Evolutionary conservation across 805 yeast species (phyloP).

Genomic region (Pachysolen tannophilus): DNA sequence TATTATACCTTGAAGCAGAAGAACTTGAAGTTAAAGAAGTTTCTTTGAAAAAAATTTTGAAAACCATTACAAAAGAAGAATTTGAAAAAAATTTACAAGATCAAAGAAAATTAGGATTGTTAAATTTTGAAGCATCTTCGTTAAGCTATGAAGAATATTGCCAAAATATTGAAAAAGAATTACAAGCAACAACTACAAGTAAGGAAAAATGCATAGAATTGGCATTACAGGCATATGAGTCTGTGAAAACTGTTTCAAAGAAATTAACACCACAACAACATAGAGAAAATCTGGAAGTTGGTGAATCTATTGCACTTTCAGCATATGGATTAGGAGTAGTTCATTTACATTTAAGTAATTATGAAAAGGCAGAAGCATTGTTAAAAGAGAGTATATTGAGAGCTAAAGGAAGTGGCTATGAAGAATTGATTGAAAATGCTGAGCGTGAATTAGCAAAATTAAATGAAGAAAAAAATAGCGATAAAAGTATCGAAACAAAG

Average conservation of each 20-base stretch:
- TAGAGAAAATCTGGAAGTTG: constrained; percentile 21
- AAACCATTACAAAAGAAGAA: constrained; percentile 25
- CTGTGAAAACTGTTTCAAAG: no score
- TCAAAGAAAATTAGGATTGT: no score
- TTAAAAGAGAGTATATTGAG: constrained; percentile 64
- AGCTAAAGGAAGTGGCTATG: constrained; percentile 59
- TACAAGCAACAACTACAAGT: no score
- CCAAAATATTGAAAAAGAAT: no score
- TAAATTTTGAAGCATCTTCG: no score
- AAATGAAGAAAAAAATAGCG: constrained; percentile 16
- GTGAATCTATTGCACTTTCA: constrained; percentile 70
- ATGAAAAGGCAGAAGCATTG: constrained; percentile 48
- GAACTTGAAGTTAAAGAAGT: constrained; percentile 44
- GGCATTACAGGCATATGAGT: no score
- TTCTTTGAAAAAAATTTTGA: constrained; percentile 19
- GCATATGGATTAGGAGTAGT: constrained; percentile 84
- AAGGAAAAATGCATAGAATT: no score
- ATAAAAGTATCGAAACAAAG: neutral
- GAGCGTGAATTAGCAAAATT: constrained; percentile 59
- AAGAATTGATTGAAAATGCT: constrained; percentile 53
- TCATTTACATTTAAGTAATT: constrained; percentile 49
- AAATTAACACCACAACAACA: constrained; percentile 20
- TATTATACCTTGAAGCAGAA: constrained; percentile 61
- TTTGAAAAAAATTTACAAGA: constrained; percentile 21
- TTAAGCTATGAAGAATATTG: no score